phyloP scores from a whole-genome alignment of 192 early-diverging fungal species.

The Gryganskiella cystojenkinii region DNA sequence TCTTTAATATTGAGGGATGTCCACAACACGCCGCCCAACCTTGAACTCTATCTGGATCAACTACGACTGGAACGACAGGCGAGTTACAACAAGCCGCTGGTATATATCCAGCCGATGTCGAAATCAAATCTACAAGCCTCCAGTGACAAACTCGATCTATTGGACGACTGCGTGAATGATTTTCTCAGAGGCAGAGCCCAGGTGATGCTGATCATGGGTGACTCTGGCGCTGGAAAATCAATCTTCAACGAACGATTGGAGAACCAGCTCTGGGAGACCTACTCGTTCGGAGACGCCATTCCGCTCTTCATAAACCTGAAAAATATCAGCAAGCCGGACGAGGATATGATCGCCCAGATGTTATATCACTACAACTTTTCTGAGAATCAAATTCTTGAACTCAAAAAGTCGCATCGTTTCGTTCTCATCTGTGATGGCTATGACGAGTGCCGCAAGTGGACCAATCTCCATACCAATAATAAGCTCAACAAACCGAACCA shows the following conservation, averaged over 20 bases:
- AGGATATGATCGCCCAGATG: too few relatives aligned
- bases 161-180: background rate
- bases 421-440: conserved; percentile 18
- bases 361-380: too few relatives aligned
- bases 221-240: conserved; percentile 14
- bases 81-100: background rate
- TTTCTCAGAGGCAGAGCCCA: background rate
- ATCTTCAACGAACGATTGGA: conserved; percentile 6
- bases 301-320: conserved; percentile 6
- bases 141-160: background rate
- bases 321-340: too few relatives aligned
- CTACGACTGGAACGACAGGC: background rate
- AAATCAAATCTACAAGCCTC: background rate
- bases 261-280: background rate
- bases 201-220: conserved; percentile 4
- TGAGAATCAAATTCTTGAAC: too few relatives aligned
- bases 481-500: background rate
- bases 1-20: too few relatives aligned
- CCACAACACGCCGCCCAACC: too few relatives aligned
- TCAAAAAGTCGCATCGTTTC: too few relatives aligned
- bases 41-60: background rate
- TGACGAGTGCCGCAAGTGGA: conserved; percentile 5
- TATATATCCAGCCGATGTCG: background rate
- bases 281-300: background rate
- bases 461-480: conserved; percentile 5